Base-by-base conservation (phyloP, 2,329 filamentous ascomycete genomes). In the Talaromyces sp. region DNA sequence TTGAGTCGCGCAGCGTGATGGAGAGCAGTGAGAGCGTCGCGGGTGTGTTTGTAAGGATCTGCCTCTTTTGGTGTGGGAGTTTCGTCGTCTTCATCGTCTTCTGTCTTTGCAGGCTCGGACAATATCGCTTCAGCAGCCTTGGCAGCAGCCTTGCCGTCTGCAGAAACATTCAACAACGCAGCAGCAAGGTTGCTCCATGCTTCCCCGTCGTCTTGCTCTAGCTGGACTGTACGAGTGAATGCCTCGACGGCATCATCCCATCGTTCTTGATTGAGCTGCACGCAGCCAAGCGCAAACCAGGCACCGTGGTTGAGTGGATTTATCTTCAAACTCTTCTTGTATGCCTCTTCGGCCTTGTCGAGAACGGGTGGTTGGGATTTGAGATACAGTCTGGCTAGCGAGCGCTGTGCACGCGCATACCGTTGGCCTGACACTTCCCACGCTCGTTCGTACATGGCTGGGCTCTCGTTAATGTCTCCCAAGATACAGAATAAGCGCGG, bases 151-250 rank as follows among this genome's bases (percentile, higher is more conserved):
- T 83, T 63, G 31, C 29, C 31, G n/a, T 55, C 17, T 12, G 69
- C 66, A 46, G 70, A 67, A 6, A 74, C 50, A 78, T 81, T 74
- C 84, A 92, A 84, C 1, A 97, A 82, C 0, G 93, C 88, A 1
- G 89, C 92, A 0, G 92, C 94, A 24, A 99, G 82, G 70, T 99
- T 99, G 68, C 90, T 95, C 91, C 94, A 99, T 0, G 91, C 91
- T 69, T 96, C 87, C 0, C 92, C 93, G 70, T 97, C 92, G 57
- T 88, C 87, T 27, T 95, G 92, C 54, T 96, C 94, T 11, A 90
- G 83, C 65, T 90, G 87, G 11, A 99, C 92, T 9, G 89, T 88
- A 24, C 92, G 84, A 9, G 87, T 86, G 73, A 95, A 99, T 0
- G 92, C 88, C 65, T 93, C 87, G 0, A 90, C 87, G 0, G 94